These are phyloP conservation scores for Juncus inflexus DNA, from an alignment of 176 grass and related monocot genomes.

Conservation along the genomic window DNA sequence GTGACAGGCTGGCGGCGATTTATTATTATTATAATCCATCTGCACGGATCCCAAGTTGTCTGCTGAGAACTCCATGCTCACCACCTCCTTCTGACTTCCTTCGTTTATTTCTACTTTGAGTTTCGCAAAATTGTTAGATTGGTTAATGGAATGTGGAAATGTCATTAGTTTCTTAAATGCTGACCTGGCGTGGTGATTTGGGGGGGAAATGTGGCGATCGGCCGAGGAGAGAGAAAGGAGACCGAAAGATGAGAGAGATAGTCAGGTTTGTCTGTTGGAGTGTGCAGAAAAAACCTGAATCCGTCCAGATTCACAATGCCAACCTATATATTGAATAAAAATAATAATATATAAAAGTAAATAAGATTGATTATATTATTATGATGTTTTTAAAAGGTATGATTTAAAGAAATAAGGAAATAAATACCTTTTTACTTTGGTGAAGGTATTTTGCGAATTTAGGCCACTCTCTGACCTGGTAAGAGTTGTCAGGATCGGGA, in stretches of 20 bases:
- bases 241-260: background rate
- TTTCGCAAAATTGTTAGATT: background rate
- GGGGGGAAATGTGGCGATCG: too few species aligned
- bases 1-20: conserved; percentile 12
- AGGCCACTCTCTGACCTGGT: conserved; percentile 53
- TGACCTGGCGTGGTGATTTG: background rate
- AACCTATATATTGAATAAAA: conserved; percentile 1
- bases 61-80: conserved; percentile 25
- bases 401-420: too few species aligned
- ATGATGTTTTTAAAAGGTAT: background rate
- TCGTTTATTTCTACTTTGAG: background rate
- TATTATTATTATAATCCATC: background rate
- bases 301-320: background rate
- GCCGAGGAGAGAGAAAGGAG: too few species aligned
- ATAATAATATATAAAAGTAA: background rate
- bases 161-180: background rate
- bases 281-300: background rate
- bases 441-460: conserved; percentile 46
- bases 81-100: conserved; percentile 39
- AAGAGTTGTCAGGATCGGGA: conserved; percentile 48
- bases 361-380: background rate
- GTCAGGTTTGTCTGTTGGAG: background rate
- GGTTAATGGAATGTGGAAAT: conserved; percentile 6
- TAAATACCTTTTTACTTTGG: conserved; percentile 37
- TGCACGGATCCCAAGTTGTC: conserved; percentile 11